Percentiles rank a stretch among this genome's conserved stretches.
These are phyloP conservation scores for Aspergillus fischeri DNA, from an alignment of 2,329 filamentous ascomycete genomes.

Conservation along the genomic window DNA sequence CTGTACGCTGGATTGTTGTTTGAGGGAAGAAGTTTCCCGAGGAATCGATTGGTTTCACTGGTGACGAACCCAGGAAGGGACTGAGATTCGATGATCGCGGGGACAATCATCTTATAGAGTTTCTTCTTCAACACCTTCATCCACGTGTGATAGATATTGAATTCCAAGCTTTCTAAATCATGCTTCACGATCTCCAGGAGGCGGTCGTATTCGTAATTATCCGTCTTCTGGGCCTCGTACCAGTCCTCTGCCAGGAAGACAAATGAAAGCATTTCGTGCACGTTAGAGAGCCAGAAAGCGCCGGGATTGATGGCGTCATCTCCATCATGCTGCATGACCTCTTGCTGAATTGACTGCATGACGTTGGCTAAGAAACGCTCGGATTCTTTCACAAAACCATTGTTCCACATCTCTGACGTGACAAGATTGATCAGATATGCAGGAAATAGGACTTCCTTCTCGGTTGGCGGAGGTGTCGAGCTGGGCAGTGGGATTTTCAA, in stretches of 20 bases:
- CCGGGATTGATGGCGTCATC: slow-evolving; percentile 96
- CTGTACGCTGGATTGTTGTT: slow-evolving; percentile 93
- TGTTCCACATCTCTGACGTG: slow-evolving; percentile 99
- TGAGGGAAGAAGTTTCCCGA: slow-evolving; percentile 89
- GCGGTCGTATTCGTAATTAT: slow-evolving; percentile 98
- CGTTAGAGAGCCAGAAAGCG: slow-evolving; percentile 98
- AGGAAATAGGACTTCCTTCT: slow-evolving; percentile 98
- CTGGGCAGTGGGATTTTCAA: slow-evolving; percentile 91
- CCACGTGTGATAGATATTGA: slow-evolving; percentile 99
- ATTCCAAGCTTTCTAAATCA: slow-evolving; percentile 94
- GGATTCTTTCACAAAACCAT: slow-evolving; percentile 98
- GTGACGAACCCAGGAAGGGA: slow-evolving; percentile 97
- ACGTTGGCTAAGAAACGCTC: slow-evolving; percentile 98
- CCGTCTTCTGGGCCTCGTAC: slow-evolving; percentile 99
- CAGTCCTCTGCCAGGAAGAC: slow-evolving; percentile 98
- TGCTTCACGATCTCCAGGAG: slow-evolving; percentile 98
- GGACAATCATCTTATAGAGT: slow-evolving; percentile 98
- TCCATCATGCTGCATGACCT: slow-evolving; percentile 98
- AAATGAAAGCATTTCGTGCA: slow-evolving; percentile 99
- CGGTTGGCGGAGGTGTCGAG: slow-evolving; percentile 81
- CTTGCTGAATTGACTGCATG: slow-evolving; percentile 99
- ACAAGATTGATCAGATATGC: slow-evolving; percentile 98
- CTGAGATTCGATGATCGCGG: slow-evolving; percentile 97
- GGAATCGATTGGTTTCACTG: slow-evolving; percentile 96
- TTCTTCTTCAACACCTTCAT: slow-evolving; percentile 99